Conservation (phyloP, 2,329 filamentous ascomycete species). For the Sporothrix pseudoabietina region DNA sequence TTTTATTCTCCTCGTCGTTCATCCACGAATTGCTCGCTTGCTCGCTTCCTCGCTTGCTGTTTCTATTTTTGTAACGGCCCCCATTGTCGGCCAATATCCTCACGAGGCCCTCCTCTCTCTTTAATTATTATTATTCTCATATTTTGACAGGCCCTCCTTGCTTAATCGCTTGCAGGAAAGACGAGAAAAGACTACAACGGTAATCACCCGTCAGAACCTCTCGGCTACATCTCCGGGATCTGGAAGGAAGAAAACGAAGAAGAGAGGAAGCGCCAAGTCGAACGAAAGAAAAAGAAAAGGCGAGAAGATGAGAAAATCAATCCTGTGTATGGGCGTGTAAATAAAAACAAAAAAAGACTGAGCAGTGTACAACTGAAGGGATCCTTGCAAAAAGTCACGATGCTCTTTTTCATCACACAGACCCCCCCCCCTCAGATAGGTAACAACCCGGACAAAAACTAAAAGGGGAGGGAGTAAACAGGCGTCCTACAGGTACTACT, state of each 20-base stretch:
- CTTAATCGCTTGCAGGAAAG: not conserved
- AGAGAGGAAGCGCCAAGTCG: not conserved
- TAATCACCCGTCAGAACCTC: not conserved
- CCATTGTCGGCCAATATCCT: not conserved
- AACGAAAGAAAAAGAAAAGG: not conserved
- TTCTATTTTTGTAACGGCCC: slow-evolving; percentile 3
- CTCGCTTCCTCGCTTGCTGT: slow-evolving; percentile 6
- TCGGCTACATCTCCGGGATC: not conserved
- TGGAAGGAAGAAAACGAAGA: not conserved
- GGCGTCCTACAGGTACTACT: not conserved
- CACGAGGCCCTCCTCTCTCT: not conserved
- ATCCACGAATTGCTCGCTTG: not conserved
- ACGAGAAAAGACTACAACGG: not conserved
- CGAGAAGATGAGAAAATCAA: not conserved
- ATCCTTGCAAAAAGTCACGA: not conserved
- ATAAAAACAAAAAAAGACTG: not conserved
- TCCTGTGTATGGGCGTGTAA: not conserved
- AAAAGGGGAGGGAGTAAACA: not conserved
- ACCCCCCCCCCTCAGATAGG: not conserved
- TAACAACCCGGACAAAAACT: not conserved
- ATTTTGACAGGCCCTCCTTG: not conserved
- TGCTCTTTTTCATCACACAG: not conserved
- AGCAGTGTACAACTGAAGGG: not conserved
- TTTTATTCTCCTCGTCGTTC: not conserved
- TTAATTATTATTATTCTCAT: not conserved